phyloP scores from a whole-genome alignment of 441 rosid species.

The Populus trichocarpa region DNA sequence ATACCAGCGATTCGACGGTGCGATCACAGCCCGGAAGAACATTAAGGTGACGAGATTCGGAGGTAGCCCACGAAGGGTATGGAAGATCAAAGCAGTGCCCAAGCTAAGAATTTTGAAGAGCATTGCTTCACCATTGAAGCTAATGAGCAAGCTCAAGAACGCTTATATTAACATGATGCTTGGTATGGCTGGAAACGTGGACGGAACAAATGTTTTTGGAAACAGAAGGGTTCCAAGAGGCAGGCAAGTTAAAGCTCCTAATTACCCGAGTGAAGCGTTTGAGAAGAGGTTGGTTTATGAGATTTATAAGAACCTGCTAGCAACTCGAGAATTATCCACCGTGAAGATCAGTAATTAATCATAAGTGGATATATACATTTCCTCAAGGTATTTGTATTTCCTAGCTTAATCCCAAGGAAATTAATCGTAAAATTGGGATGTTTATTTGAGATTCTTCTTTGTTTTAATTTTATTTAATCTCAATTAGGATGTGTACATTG shows the following conservation, averaged over 20 bases:
- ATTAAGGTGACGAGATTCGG: conserved; percentile 31
- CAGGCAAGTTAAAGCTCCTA: conserved; percentile 5
- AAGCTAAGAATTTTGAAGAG: conserved; percentile 25
- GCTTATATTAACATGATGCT: conserved; percentile 43
- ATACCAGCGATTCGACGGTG: conserved; percentile 30
- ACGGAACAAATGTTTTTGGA: conserved; percentile 23
- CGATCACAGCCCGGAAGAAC: conserved; percentile 7
- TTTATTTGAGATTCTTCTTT: no score
- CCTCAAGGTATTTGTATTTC: no score
- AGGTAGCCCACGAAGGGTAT: conserved; percentile 26
- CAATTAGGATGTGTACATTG: no score
- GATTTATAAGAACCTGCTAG: conserved; percentile 37
- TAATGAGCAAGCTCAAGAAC: conserved; percentile 33
- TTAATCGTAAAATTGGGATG: no score
- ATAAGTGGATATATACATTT: no score
- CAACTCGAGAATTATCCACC: conserved; percentile 23
- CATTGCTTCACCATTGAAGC: conserved; percentile 29
- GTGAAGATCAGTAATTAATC: not conserved
- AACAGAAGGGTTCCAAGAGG: conserved; percentile 31
- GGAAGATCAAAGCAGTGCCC: conserved; percentile 35
- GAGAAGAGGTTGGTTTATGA: conserved; percentile 41
- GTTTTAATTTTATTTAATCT: no score
- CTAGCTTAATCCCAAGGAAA: no score
- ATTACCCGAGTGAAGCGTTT: conserved; percentile 27
- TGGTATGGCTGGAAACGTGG: conserved; percentile 31